Percentiles rank a stretch among this genome's conserved stretches.
phyloP scores from a whole-genome alignment of 2,329 filamentous ascomycete species.

The Aureobasidium subglaciale region DNA sequence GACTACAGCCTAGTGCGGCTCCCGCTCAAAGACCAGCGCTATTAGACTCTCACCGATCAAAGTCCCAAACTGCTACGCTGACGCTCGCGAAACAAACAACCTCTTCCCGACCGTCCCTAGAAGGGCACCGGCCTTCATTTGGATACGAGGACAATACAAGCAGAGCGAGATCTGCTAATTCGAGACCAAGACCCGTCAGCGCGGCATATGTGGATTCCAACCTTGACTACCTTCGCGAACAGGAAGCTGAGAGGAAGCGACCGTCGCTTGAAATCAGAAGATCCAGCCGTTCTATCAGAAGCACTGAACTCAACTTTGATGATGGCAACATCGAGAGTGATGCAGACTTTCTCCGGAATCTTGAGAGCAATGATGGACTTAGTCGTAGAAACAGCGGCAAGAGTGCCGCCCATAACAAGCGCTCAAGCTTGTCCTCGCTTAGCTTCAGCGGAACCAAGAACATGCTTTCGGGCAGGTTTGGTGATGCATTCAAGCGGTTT shows the following conservation, averaged over 20 bases:
- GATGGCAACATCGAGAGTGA: conserved; percentile 69
- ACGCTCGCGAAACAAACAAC: conserved; percentile 47
- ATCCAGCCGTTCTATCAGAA: conserved; percentile 23
- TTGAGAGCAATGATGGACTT: conserved; percentile 55
- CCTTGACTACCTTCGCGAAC: conserved; percentile 73
- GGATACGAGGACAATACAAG: conserved; percentile 54
- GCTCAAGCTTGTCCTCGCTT: conserved; percentile 62
- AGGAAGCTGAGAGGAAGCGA: conserved; percentile 46
- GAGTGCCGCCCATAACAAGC: conserved; percentile 50
- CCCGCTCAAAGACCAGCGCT: conserved; percentile 34
- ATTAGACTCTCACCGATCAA: conserved; percentile 41
- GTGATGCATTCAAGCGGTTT: conserved; percentile 88
- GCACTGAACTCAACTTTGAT: conserved; percentile 38
- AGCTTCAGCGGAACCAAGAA: conserved; percentile 47
- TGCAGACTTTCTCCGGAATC: conserved; percentile 71
- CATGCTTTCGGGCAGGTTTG: conserved; percentile 80
- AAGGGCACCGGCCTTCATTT: conserved; percentile 58
- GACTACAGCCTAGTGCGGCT: conserved; percentile 30
- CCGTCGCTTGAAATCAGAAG: conserved; percentile 27
- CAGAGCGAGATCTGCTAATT: conserved; percentile 57
- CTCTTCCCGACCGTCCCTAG: conserved; percentile 61
- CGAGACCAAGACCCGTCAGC: conserved; percentile 67
- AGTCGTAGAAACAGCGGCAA: conserved; percentile 47
- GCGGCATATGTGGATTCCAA: conserved; percentile 70
- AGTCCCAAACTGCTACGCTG: conserved; percentile 44